A percentile compares a stretch with the other conserved stretches of the same genome.
Conservation (phyloP, 106 monocot species). For the Acanthochlamys bracteata region DNA sequence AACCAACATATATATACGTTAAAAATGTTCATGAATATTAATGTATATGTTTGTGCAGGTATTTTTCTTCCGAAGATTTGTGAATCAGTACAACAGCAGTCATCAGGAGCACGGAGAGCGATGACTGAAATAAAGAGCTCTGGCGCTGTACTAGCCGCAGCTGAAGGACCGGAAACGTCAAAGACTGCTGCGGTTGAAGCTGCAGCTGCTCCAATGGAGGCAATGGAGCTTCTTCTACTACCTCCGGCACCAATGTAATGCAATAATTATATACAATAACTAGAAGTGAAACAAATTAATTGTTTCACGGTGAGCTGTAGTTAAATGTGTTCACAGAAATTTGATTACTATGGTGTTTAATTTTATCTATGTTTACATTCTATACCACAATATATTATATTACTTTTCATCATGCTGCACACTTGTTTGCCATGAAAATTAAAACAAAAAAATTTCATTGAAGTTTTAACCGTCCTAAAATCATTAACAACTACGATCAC, state of each 20-base stretch:
- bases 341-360: too few relatives aligned
- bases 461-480: too few relatives aligned
- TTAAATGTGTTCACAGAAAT: too few relatives aligned
- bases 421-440: too few relatives aligned
- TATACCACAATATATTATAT: too few relatives aligned
- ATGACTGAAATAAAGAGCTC: constrained; percentile 18
- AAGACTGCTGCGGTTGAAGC: not conserved
- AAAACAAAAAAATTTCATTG: too few relatives aligned
- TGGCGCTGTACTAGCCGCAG: not conserved
- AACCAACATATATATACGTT: not conserved
- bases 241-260: not conserved
- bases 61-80: constrained; percentile 22
- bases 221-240: not conserved
- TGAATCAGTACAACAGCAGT: not conserved
- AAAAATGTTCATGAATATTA: not conserved
- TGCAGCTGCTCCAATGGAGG: constrained; percentile 5
- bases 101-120: constrained; percentile 2
- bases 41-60: constrained; percentile 2
- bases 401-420: too few relatives aligned
- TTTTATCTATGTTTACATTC: too few relatives aligned
- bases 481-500: too few relatives aligned
- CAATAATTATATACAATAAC: too few relatives aligned
- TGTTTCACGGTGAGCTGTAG: too few relatives aligned
- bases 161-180: not conserved
- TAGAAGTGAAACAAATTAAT: too few relatives aligned